Evolutionary conservation across 2,329 filamentous ascomycete species (phyloP).

Genomic region (Colletotrichum tropicale): DNA sequence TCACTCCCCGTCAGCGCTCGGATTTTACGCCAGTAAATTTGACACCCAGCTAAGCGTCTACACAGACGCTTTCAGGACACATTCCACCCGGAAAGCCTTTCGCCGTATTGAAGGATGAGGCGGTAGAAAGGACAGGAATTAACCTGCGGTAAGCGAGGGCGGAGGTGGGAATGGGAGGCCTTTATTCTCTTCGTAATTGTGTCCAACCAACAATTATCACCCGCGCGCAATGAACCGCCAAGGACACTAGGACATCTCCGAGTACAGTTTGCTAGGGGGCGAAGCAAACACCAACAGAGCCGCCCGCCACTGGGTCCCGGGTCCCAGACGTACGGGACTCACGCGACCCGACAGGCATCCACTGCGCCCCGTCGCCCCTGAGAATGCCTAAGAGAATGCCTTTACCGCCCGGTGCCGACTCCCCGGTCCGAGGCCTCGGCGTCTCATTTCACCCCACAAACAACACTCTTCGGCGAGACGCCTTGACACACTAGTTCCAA

Average conservation of each 20-base stretch:
- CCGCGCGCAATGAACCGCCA: not conserved
- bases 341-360: not conserved
- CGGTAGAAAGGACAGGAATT: not conserved
- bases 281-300: not conserved
- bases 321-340: not conserved
- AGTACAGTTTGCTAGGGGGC: not conserved
- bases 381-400: not conserved
- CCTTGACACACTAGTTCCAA: not conserved
- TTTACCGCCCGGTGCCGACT: not conserved
- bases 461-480: not conserved
- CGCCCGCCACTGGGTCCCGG: not conserved
- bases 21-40: not conserved
- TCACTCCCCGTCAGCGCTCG: not conserved
- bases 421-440: not conserved
- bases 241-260: not conserved
- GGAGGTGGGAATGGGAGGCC: not conserved
- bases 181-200: not conserved
- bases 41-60: not conserved
- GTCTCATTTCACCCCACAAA: not conserved
- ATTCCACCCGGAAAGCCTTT: not conserved
- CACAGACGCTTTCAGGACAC: not conserved
- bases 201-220: not conserved
- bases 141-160: not conserved
- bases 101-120: not conserved
- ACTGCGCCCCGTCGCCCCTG: not conserved